Evolutionary conservation across 225 moss, liverwort and hornwort genomes (phyloP).

Genomic region (Lunularia cruciata): DNA sequence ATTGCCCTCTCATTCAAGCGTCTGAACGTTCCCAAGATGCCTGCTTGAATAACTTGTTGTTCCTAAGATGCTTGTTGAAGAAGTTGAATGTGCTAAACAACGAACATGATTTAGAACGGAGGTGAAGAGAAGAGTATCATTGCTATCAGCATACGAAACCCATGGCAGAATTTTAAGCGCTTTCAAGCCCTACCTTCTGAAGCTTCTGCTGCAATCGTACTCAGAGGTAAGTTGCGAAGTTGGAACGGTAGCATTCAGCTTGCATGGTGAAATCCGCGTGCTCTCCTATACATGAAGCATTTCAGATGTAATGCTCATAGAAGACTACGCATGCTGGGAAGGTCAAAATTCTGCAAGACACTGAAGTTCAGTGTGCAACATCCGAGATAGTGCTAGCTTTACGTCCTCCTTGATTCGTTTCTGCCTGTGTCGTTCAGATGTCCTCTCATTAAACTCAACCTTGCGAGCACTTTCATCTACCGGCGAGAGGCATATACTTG

Average conservation of each 20-base stretch:
- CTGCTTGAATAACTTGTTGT: not conserved
- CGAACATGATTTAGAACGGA: not conserved
- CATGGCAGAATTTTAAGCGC: conserved; percentile 28
- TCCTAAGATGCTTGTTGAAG: conserved; percentile 3
- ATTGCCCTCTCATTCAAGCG: no score
- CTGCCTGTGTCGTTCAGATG: no score
- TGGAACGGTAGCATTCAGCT: not conserved
- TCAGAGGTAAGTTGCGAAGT: conserved; percentile 37
- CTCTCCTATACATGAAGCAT: not conserved
- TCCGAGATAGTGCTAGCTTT: not conserved
- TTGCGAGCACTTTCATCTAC: no score
- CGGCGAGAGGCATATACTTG: no score
- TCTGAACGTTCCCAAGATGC: no score
- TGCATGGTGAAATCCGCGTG: not conserved
- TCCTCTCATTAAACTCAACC: no score
- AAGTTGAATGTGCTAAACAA: conserved; percentile 14
- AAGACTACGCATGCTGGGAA: no score
- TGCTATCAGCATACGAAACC: conserved; percentile 32
- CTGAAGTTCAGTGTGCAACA: not conserved
- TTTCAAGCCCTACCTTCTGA: conserved; percentile 57
- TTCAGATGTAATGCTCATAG: no score
- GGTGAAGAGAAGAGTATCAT: conserved; percentile 4
- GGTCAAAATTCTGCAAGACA: not conserved
- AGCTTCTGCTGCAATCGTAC: conserved; percentile 63
- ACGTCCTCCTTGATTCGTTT: not conserved